These are phyloP conservation scores for Cryphonectria radicalis DNA, from an alignment of 2,329 filamentous ascomycete genomes.

Conservation along the genomic window DNA sequence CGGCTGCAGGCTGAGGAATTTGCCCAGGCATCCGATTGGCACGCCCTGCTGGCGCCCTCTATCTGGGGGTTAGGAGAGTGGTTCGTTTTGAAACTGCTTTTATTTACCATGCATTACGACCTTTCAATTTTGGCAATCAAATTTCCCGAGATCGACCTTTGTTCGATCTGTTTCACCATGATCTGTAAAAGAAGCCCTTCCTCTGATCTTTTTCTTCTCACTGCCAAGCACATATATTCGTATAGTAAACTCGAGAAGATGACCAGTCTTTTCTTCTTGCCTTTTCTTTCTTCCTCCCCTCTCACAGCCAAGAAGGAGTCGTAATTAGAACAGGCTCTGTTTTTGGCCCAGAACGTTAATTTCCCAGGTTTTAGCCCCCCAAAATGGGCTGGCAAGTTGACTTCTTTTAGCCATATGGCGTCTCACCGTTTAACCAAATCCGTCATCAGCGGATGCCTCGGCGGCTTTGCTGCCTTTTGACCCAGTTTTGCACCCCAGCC, in stretches of 20 bases:
- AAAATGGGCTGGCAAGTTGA: not conserved
- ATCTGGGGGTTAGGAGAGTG: no score
- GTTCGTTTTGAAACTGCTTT: constrained; percentile 13
- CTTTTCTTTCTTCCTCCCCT: not conserved
- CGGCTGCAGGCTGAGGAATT: constrained; percentile 19
- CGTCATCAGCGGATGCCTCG: not conserved
- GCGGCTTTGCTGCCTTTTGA: not conserved
- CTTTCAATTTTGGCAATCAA: constrained; percentile 17
- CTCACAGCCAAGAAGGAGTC: not conserved
- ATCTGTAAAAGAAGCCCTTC: not conserved
- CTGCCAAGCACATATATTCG: not conserved
- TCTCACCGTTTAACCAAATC: constrained; percentile 14
- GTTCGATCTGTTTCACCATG: not conserved
- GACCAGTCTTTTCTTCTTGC: no score
- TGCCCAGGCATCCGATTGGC: constrained; percentile 22
- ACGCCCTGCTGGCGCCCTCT: not conserved
- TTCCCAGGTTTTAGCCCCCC: constrained; percentile 3
- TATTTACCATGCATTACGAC: constrained; percentile 9
- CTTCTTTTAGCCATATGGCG: constrained; percentile 11
- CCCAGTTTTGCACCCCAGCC: constrained; percentile 1
- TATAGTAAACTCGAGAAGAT: not conserved
- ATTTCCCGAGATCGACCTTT: not conserved
- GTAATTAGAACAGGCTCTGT: not conserved
- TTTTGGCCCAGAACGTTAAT: constrained; percentile 9
- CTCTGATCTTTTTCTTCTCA: not conserved